Evolutionary conservation across 352 stramenopile genomes (phyloP), one percentile per base, ranked within the genome.

Genomic region (Pythium coloratum): DNA sequence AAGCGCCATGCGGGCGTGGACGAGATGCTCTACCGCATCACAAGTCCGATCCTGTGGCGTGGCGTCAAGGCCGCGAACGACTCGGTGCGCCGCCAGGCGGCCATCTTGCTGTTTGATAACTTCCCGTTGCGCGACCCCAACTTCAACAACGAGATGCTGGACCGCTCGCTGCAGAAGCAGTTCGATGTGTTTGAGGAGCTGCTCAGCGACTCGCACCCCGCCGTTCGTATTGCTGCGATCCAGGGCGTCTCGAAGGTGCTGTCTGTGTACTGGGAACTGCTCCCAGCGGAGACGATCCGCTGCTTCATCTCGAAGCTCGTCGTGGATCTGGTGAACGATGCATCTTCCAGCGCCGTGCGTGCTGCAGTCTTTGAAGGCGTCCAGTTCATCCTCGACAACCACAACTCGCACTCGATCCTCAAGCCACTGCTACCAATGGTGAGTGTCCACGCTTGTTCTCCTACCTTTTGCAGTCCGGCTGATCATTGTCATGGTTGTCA

Each of bases 311-410:
- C 82, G 2, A 92, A 92, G 67, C 75, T 94, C 32, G 72, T 90
- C 13, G 80, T 93, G 49, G 84, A 96, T 68, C 73, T 96, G 14
- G 85, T 92, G 36, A 90, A 96, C 55, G 88, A 96, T 55, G 77
- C 72, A 0, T 89, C 82, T 8, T 93, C 84, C 1, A 90, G 77
- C 50, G 79, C 71, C 46, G 86, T 96, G n/a, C 86, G 88, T 30
- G 85, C 84, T 42, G 86, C 88, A 24, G 86, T 96, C 9, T 92
- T 96, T 63, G 79, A 93, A 78, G 88, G 83, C 40, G 69, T 95
- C 32, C 85, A 90, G 47, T 91, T 95, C 61, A 90, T 96, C 54
- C 73, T 96, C 46, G 85, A 96, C 68, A 95, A 95, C 59, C 88
- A 96, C 64, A 85, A 94, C 55, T 91, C 86, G 1, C 88, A 96